Conservation (phyloP, 1,284 basidiomycete species). For the Takashimella koratensis region DNA sequence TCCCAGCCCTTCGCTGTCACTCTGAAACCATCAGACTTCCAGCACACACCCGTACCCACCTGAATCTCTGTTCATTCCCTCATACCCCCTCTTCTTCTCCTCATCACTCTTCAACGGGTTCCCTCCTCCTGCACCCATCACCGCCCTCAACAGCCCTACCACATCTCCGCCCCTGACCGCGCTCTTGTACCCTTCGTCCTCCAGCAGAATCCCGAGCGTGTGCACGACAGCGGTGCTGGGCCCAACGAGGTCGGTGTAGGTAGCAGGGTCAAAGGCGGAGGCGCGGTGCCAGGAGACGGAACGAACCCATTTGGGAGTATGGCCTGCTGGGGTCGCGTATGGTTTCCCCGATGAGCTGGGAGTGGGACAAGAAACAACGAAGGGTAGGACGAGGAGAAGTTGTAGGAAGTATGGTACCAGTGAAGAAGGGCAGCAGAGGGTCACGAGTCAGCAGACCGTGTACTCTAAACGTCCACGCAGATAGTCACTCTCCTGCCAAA, state of each 20-base stretch:
- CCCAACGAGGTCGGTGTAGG: constrained; percentile 67
- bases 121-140: constrained; percentile 47
- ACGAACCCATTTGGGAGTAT: constrained; percentile 75
- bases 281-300: constrained; percentile 76
- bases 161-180: constrained; percentile 61
- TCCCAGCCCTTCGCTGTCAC: too few relatives aligned
- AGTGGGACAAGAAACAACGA: neutral
- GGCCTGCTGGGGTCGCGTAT: constrained; percentile 81
- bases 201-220: constrained; percentile 88
- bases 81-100: constrained; percentile 58
- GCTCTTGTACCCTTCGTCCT: constrained; percentile 75
- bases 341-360: constrained; percentile 77
- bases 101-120: constrained; percentile 62
- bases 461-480: too few relatives aligned
- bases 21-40: too few relatives aligned
- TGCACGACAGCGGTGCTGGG: constrained; percentile 75
- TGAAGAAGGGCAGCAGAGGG: too few relatives aligned
- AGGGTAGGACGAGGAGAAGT: too few relatives aligned
- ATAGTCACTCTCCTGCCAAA: too few relatives aligned
- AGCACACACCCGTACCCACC: too few relatives aligned
- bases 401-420: too few relatives aligned
- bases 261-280: constrained; percentile 69
- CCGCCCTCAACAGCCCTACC: constrained; percentile 54
- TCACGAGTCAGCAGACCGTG: too few relatives aligned
- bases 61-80: constrained; percentile 81